Evolutionary conservation across 768 basidiomycete species (phyloP).

Genomic region (Pilatotrama ljubarskyi): DNA sequence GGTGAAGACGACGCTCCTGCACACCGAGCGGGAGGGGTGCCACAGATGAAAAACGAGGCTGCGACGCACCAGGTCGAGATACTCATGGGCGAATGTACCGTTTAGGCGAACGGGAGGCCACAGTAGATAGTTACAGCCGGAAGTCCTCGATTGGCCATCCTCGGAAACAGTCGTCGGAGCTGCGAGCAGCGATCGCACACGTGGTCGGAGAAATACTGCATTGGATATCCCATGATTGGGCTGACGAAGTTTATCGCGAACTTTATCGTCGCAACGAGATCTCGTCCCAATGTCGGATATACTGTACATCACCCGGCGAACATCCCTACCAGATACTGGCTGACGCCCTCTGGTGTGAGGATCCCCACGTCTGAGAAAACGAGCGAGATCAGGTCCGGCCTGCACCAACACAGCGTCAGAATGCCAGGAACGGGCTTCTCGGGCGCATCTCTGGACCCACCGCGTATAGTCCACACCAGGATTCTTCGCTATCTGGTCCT

Average conservation of each 20-base stretch:
- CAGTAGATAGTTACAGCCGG: conserved; percentile 3
- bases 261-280: conserved; percentile 34
- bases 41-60: background rate
- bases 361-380: conserved; percentile 95
- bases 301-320: conserved; percentile 62
- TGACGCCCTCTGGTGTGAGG: conserved; percentile 89
- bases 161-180: conserved; percentile 14
- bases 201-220: conserved; percentile 25
- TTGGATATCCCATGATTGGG: conserved; percentile 23
- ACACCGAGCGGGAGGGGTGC: background rate
- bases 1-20: background rate
- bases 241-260: conserved; percentile 39
- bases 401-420: conserved; percentile 33
- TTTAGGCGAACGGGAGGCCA: conserved; percentile 7
- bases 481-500: conserved; percentile 79
- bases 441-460: conserved; percentile 38
- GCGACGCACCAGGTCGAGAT: background rate
- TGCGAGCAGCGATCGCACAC: conserved; percentile 16
- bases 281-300: conserved; percentile 24
- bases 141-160: conserved; percentile 1
- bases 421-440: conserved; percentile 6
- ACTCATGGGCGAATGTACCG: background rate
- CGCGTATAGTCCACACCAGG: conserved; percentile 95
- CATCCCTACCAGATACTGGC: conserved; percentile 94
- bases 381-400: conserved; percentile 90